Conservation (phyloP, 2,329 filamentous ascomycete species). For the Talaromyces islandicus region DNA sequence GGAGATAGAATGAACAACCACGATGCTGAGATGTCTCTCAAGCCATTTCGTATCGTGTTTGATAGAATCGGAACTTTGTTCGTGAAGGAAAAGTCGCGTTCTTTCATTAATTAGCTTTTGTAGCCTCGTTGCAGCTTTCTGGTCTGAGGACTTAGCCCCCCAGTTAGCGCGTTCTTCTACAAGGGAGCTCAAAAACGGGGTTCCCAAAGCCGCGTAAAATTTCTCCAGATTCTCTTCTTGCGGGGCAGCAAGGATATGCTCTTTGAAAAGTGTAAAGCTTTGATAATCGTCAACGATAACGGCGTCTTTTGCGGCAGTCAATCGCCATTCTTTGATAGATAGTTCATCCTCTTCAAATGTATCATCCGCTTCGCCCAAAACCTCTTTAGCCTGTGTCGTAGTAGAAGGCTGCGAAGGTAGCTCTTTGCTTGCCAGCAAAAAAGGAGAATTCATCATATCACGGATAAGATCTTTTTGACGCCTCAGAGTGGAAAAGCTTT, state of each 20-base stretch:
- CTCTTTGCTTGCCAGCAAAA: constrained; percentile 79
- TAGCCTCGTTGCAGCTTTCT: constrained; percentile 62
- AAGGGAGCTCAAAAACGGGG: constrained; percentile 66
- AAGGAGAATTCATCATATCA: constrained; percentile 67
- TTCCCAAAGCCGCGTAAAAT: constrained; percentile 78
- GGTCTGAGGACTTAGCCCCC: constrained; percentile 60
- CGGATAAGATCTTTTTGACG: constrained; percentile 72
- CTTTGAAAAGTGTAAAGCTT: constrained; percentile 82
- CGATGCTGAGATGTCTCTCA: constrained; percentile 73
- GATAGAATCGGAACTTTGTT: constrained; percentile 70
- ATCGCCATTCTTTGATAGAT: constrained; percentile 69
- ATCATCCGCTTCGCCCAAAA: constrained; percentile 33
- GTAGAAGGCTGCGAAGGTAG: constrained; percentile 37
- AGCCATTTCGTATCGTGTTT: constrained; percentile 87
- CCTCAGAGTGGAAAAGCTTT: constrained; percentile 63
- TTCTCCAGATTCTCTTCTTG: constrained; percentile 81
- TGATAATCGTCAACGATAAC: constrained; percentile 83
- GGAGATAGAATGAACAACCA: constrained; percentile 70
- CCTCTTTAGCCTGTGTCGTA: constrained; percentile 12
- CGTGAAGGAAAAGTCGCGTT: constrained; percentile 83
- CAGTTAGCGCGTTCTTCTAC: constrained; percentile 74
- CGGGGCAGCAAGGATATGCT: constrained; percentile 75
- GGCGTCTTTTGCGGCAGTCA: constrained; percentile 65
- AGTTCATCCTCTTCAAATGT: constrained; percentile 55
- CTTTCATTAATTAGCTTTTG: constrained; percentile 81